These are phyloP conservation scores for Eremothecium gossypii DNA, from an alignment of 1,139 yeast species.

Conservation along the genomic window DNA sequence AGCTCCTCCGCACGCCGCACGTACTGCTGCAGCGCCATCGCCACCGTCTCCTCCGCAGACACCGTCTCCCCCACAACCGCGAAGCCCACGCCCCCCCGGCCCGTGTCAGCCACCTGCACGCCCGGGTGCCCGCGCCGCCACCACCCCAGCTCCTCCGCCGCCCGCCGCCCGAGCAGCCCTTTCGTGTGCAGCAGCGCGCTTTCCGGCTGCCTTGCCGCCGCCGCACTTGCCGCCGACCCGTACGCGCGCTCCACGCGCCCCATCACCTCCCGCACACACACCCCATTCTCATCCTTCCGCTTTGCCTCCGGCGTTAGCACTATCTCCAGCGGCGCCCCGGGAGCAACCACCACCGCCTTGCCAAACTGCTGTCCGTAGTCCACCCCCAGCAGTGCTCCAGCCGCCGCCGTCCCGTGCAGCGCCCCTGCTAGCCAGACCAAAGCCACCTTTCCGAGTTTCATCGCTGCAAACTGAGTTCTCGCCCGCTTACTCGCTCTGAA, in stretches of 20 bases:
- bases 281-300: constrained; percentile 76
- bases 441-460: not conserved
- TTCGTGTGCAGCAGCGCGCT: constrained; percentile 62
- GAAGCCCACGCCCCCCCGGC: constrained; percentile 48
- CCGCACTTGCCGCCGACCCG: constrained; percentile 65
- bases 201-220: constrained; percentile 65
- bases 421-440: constrained; percentile 3
- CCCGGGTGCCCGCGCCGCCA: constrained; percentile 56
- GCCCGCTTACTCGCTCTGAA: not conserved
- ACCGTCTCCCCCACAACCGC: constrained; percentile 42
- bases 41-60: constrained; percentile 71
- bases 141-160: constrained; percentile 39
- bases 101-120: constrained; percentile 39
- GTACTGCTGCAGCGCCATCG: constrained; percentile 69
- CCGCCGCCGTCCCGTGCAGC: constrained; percentile 4
- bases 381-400: constrained; percentile 69
- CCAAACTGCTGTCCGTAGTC: constrained; percentile 87
- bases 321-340: constrained; percentile 80
- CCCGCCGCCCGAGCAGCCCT: constrained; percentile 56
- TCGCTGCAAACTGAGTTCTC: not conserved
- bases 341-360: constrained; percentile 84
- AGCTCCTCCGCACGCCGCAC: constrained; percentile 51
- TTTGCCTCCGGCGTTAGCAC: constrained; percentile 85
- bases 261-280: constrained; percentile 47
- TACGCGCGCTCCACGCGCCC: constrained; percentile 55